Conservation (phyloP, 2,329 filamentous ascomycete genomes). For the Neoarthrinium moseri region DNA sequence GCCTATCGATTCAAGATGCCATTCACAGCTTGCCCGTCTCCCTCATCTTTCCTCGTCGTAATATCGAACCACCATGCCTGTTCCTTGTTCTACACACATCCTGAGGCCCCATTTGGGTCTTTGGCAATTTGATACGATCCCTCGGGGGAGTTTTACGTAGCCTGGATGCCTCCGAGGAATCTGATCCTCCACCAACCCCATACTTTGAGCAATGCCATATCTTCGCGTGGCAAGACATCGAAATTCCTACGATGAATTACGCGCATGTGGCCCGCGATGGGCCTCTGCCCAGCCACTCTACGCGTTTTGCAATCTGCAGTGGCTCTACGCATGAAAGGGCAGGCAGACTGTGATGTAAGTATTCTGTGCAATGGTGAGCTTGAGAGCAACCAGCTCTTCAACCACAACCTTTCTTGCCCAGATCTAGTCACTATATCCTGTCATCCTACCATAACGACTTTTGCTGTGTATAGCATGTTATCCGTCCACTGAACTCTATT, state of each 20-base stretch:
- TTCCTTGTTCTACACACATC: background rate
- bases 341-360: constrained; percentile 1
- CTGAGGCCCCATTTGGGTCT: background rate
- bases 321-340: background rate
- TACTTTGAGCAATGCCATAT: background rate
- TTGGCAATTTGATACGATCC: background rate
- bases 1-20: constrained; percentile 8
- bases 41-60: constrained; percentile 2
- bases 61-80: background rate
- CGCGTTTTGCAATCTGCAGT: background rate
- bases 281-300: background rate
- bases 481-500: background rate
- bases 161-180: constrained; percentile 1
- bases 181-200: constrained; percentile 5
- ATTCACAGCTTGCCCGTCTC: background rate
- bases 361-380: constrained; percentile 2
- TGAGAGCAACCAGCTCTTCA: background rate
- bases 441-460: background rate
- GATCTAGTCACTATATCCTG: constrained; percentile 2
- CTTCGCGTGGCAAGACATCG: constrained; percentile 6
- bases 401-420: background rate
- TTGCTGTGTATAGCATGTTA: background rate
- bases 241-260: constrained; percentile 3
- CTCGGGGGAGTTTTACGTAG: too few species aligned
- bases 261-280: background rate